Evolutionary conservation across 345 rosid genomes (phyloP).

Genomic region (Clarkia xantiana): DNA sequence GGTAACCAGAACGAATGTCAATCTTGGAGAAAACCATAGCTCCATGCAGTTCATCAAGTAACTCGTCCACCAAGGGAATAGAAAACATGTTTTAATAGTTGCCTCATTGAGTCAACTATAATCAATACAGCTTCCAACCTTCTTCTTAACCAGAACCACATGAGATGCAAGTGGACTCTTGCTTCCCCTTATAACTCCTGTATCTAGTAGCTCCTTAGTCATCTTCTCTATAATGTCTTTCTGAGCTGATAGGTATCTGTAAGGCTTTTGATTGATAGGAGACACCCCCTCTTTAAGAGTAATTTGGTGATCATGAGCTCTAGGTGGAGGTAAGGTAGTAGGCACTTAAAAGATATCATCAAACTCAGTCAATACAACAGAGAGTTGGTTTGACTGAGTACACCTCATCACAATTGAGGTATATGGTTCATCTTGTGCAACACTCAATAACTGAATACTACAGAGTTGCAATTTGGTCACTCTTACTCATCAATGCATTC

Average conservation of each 20-base stretch:
- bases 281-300: background rate
- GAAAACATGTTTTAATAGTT: background rate
- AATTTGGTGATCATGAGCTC: background rate
- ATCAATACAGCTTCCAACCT: background rate
- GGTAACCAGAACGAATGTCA: constrained; percentile 1
- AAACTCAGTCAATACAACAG: no score
- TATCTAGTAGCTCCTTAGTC: background rate
- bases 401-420: background rate
- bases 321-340: background rate
- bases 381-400: background rate
- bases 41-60: constrained; percentile 2
- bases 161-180: background rate
- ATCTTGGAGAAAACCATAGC: background rate
- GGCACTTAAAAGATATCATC: background rate
- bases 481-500: no score
- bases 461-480: no score
- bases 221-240: constrained; percentile 1
- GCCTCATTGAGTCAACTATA: no score
- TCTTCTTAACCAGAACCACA: constrained; percentile 3
- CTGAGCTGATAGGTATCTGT: background rate
- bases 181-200: background rate
- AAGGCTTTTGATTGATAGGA: background rate
- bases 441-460: no score
- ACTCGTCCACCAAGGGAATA: constrained; percentile 1
- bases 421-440: background rate